Evolutionary conservation across 2,329 filamentous ascomycete genomes (phyloP).

Genomic region (Sarocladium kiliense): DNA sequence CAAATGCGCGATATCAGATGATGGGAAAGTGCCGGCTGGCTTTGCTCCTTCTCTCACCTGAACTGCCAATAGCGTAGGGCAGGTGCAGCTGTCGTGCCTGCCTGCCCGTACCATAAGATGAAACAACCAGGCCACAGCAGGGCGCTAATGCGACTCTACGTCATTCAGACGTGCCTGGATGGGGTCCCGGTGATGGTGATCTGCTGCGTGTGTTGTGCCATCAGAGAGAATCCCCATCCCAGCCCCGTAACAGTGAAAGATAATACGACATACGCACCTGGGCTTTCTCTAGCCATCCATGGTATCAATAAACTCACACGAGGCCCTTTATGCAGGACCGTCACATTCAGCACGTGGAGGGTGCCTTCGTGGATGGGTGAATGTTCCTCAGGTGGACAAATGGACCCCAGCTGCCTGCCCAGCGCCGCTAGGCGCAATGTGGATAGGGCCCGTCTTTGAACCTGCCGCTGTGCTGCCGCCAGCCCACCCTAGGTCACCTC

Average conservation of each 20-base stretch:
- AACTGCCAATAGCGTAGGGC: background rate
- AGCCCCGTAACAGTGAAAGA: too few species aligned
- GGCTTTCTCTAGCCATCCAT: too few species aligned
- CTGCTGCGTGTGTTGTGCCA: background rate
- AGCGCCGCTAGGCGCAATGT: constrained; percentile 2
- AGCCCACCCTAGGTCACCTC: constrained; percentile 1
- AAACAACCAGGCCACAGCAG: background rate
- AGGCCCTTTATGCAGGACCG: background rate
- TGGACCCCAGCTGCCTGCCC: background rate
- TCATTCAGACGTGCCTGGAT: constrained; percentile 4
- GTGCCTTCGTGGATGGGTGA: background rate
- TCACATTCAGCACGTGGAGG: background rate
- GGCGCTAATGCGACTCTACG: constrained; percentile 8
- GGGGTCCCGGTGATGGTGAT: background rate
- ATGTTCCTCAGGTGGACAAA: background rate
- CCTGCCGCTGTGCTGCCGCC: background rate
- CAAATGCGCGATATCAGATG: background rate
- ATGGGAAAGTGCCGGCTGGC: constrained; percentile 1
- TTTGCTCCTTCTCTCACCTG: background rate
- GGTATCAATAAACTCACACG: too few species aligned
- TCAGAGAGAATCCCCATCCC: background rate
- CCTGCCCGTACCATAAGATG: background rate
- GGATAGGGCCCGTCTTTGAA: constrained; percentile 4
- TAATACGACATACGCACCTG: too few species aligned
- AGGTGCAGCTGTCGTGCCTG: background rate